phyloP scores from a whole-genome alignment of 2,329 filamentous ascomycete genomes.

The Alternaria solani region DNA sequence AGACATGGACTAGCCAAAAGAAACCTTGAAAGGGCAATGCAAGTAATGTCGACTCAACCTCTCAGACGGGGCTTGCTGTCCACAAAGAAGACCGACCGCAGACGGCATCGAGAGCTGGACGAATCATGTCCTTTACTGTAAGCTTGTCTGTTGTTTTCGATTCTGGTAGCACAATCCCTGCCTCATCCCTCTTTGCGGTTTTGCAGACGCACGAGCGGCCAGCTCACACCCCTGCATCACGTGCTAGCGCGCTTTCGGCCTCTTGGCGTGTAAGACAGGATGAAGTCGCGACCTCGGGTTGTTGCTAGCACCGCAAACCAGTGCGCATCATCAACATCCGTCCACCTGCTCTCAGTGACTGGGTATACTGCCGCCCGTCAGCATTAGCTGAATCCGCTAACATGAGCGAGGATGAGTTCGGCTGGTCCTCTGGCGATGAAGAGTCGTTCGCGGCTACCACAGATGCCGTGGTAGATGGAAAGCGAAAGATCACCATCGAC shows the following conservation, averaged over 20 bases:
- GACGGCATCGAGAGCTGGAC: too few relatives aligned
- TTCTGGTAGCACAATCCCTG: not conserved
- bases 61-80: not conserved
- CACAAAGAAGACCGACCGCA: not conserved
- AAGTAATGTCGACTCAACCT: not conserved
- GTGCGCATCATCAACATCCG: not conserved
- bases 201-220: not conserved
- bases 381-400: not conserved
- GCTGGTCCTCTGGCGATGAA: conserved; percentile 19
- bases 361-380: too few relatives aligned
- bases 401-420: conserved; percentile 25
- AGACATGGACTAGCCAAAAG: not conserved
- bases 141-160: not conserved
- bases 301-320: not conserved
- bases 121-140: too few relatives aligned
- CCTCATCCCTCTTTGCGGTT: not conserved
- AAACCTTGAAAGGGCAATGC: not conserved
- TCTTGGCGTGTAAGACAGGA: not conserved
- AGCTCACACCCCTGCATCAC: not conserved
- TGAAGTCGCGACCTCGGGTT: not conserved
- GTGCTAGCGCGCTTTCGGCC: conserved; percentile 6
- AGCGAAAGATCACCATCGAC: conserved; percentile 11
- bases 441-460: conserved; percentile 9
- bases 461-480: conserved; percentile 1
- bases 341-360: too few relatives aligned